These are phyloP conservation scores for Botrytis medusae DNA, from an alignment of 2,329 filamentous ascomycete genomes.

Conservation along the genomic window DNA sequence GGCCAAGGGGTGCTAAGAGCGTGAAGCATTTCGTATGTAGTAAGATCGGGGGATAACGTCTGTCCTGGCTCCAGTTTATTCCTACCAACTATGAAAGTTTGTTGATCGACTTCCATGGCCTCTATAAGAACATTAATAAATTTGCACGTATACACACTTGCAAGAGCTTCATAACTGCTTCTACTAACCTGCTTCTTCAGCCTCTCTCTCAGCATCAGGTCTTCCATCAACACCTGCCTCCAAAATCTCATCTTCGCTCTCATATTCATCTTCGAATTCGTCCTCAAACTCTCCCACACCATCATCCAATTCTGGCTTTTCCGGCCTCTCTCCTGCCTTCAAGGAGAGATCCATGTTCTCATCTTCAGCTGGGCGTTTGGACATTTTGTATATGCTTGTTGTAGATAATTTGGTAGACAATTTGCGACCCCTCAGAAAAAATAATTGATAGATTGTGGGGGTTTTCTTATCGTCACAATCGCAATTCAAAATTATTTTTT, in stretches of 20 bases:
- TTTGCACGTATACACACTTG: constrained; percentile 11
- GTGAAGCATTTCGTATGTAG: constrained; percentile 98
- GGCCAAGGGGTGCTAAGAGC: constrained; percentile 93
- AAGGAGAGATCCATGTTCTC: constrained; percentile 51
- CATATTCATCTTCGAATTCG: constrained; percentile 89
- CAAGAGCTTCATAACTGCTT: background rate
- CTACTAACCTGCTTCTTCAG: constrained; percentile 71
- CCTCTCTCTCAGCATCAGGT: constrained; percentile 88
- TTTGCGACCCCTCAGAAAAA: constrained; percentile 22
- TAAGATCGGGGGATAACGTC: constrained; percentile 84
- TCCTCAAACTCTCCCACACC: constrained; percentile 87
- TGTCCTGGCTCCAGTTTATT: constrained; percentile 89
- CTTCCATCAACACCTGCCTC: constrained; percentile 92
- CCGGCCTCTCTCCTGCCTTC: constrained; percentile 61
- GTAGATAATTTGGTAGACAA: constrained; percentile 4
- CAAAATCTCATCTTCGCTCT: constrained; percentile 88
- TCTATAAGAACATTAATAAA: constrained; percentile 45
- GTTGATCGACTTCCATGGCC: constrained; percentile 90
- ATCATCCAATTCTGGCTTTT: constrained; percentile 58
- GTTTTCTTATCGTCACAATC: constrained; percentile 32
- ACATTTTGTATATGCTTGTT: constrained; percentile 46
- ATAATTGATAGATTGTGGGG: constrained; percentile 15
- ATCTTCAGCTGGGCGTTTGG: constrained; percentile 56
- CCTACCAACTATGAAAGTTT: constrained; percentile 93
- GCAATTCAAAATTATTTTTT: constrained; percentile 22